Percentiles rank a stretch among this genome's conserved stretches.
phyloP scores from a whole-genome alignment of 257 asterid genomes.

The Plectranthus barbatus region DNA sequence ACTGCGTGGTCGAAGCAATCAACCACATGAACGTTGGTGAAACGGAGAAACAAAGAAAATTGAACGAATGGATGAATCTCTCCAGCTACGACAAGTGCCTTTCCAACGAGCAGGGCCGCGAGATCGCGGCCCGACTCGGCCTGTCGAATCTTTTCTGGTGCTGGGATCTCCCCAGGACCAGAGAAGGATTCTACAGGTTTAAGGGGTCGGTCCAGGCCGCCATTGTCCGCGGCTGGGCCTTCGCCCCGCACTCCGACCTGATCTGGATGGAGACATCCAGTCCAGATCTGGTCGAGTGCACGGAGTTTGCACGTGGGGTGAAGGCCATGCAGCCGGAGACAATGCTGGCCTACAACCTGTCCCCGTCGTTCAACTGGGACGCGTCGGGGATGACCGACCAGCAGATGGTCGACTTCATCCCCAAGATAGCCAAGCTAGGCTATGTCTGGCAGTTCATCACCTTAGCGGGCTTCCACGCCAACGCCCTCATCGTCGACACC shows the following conservation, averaged over 20 bases:
- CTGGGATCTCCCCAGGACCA: conserved; percentile 89
- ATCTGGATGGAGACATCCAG: conserved; percentile 96
- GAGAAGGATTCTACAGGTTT: conserved; percentile 89
- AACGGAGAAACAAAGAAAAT: conserved; percentile 57
- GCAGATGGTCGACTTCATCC: conserved; percentile 86
- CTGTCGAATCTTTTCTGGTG: conserved; percentile 65
- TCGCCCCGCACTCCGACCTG: conserved; percentile 60
- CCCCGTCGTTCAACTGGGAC: conserved; percentile 97
- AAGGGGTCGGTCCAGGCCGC: conserved; percentile 83
- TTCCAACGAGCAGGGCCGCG: conserved; percentile 64
- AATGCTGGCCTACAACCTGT: conserved; percentile 90
- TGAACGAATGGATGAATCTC: conserved; percentile 67
- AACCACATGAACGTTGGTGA: conserved; percentile 40
- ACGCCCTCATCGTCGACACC: conserved; percentile 74
- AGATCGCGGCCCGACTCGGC: conserved; percentile 57
- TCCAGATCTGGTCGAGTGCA: conserved; percentile 83
- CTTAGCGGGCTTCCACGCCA: conserved; percentile 84
- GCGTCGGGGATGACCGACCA: conserved; percentile 87
- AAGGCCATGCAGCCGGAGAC: conserved; percentile 57
- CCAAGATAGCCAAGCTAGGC: conserved; percentile 70
- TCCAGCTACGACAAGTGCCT: conserved; percentile 63
- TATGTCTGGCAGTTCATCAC: conserved; percentile 98
- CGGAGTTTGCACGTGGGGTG: conserved; percentile 70
- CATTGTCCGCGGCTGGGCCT: conserved; percentile 80
- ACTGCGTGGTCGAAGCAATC: conserved; percentile 66